A percentile compares a stretch with the other conserved stretches of the same genome.
Evolutionary conservation across 208 protist genomes (phyloP).

Genomic region (Porcisia deanei): DNA sequence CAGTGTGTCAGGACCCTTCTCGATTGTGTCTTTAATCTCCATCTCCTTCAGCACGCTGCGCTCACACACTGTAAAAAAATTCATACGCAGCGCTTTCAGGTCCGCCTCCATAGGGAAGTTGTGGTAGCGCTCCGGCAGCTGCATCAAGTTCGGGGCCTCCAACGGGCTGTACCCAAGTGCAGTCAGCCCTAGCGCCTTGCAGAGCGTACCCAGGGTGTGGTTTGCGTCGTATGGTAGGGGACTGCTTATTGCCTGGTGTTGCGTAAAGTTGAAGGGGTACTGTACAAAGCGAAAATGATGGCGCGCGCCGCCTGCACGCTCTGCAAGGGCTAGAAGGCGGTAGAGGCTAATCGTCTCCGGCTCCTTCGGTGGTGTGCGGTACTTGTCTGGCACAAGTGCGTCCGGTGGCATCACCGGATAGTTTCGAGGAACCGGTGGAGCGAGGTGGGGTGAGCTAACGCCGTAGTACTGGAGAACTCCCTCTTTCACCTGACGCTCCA

Average conservation of each 20-base stretch:
- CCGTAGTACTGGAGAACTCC: slow-evolving; percentile 89
- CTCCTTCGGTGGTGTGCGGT: slow-evolving; percentile 49
- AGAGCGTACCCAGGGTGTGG: slow-evolving; percentile 77
- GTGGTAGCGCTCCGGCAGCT: slow-evolving; percentile 87
- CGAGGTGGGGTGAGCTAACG: slow-evolving; percentile 75
- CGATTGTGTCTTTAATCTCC: slow-evolving; percentile 84
- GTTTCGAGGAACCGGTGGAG: slow-evolving; percentile 67
- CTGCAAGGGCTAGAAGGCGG: slow-evolving; percentile 65
- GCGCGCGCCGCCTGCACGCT: slow-evolving; percentile 53
- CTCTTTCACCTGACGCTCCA: slow-evolving; percentile 77
- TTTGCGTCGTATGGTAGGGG: slow-evolving; percentile 83
- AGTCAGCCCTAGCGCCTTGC: slow-evolving; percentile 66
- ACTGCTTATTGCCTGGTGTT: slow-evolving; percentile 70
- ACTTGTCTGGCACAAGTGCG: slow-evolving; percentile 77
- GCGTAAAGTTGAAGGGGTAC: slow-evolving; percentile 89
- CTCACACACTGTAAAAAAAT: slow-evolving; percentile 87
- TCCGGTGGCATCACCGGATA: slow-evolving; percentile 76
- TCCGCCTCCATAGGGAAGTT: slow-evolving; percentile 88
- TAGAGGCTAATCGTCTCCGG: slow-evolving; percentile 75
- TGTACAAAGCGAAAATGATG: slow-evolving; percentile 88
- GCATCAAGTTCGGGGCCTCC: slow-evolving; percentile 83
- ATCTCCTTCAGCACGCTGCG: slow-evolving; percentile 85
- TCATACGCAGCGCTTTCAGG: slow-evolving; percentile 82
- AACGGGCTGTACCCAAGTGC: slow-evolving; percentile 82
- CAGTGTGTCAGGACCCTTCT: slow-evolving; percentile 74